Evolutionary conservation across 306 rosid species (phyloP).

Genomic region (Vigna reflexopilosa): DNA sequence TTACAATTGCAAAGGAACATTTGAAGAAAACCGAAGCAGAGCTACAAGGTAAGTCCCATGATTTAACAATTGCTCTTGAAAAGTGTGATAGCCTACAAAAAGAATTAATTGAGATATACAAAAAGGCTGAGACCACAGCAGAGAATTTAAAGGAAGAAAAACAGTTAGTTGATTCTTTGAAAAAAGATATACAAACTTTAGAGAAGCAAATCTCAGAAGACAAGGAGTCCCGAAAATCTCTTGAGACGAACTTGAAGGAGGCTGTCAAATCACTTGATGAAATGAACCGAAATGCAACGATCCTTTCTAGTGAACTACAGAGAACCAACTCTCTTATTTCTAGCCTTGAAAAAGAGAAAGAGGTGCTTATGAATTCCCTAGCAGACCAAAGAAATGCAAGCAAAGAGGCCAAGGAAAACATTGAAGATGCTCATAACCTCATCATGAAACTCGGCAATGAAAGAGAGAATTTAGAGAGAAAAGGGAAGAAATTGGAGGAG

Average conservation of each 20-base stretch:
- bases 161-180: slow-evolving; percentile 59
- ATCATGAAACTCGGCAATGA: slow-evolving; percentile 73
- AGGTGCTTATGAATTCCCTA: slow-evolving; percentile 60
- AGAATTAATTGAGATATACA: slow-evolving; percentile 67
- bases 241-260: slow-evolving; percentile 76
- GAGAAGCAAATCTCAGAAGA: slow-evolving; percentile 70
- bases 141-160: slow-evolving; percentile 70
- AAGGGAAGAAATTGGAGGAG: slow-evolving; percentile 71
- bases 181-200: slow-evolving; percentile 58
- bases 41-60: slow-evolving; percentile 58
- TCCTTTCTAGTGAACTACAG: slow-evolving; percentile 70
- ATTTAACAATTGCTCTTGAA: slow-evolving; percentile 57
- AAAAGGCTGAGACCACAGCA: slow-evolving; percentile 66
- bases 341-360: slow-evolving; percentile 79
- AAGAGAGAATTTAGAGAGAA: slow-evolving; percentile 70
- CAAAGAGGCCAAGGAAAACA: slow-evolving; percentile 71
- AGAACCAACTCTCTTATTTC: slow-evolving; percentile 58
- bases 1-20: slow-evolving; percentile 58
- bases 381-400: slow-evolving; percentile 62
- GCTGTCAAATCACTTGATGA: slow-evolving; percentile 84
- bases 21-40: slow-evolving; percentile 58
- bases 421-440: slow-evolving; percentile 84
- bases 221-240: slow-evolving; percentile 61
- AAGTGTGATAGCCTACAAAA: slow-evolving; percentile 61
- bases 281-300: slow-evolving; percentile 65